These are phyloP conservation scores for Cornus kousa DNA, from an alignment of 148 eudicot genomes.

Conservation along the genomic window DNA sequence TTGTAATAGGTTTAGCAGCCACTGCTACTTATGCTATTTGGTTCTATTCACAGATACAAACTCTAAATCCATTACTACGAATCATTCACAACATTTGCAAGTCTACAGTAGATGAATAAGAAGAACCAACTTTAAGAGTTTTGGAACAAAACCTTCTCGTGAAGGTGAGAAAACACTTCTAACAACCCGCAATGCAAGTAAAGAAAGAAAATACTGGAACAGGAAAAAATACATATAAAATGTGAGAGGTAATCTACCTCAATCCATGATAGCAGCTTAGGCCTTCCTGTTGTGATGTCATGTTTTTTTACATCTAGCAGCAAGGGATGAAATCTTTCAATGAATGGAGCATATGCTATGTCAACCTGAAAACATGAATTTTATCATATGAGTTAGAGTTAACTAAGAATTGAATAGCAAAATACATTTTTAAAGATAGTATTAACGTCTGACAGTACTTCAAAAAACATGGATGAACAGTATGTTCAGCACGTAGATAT, in stretches of 20 bases:
- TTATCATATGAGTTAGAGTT: background rate
- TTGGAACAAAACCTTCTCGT: background rate
- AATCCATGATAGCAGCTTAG: slow-evolving; percentile 44
- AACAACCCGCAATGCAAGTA: background rate
- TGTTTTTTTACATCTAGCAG: slow-evolving; percentile 36
- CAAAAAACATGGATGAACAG: background rate
- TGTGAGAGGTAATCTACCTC: slow-evolving; percentile 25
- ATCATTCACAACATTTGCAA: background rate
- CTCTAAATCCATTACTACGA: background rate
- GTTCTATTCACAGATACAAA: background rate
- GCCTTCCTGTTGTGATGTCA: slow-evolving; percentile 43
- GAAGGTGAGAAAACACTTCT: background rate
- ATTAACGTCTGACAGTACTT: background rate
- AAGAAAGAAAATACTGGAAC: background rate
- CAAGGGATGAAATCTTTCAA: slow-evolving; percentile 43
- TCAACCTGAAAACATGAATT: slow-evolving; percentile 30
- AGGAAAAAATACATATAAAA: background rate
- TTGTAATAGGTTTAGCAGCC: background rate
- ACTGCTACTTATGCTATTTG: background rate
- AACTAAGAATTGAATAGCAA: no score
- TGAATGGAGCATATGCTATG: slow-evolving; percentile 47
- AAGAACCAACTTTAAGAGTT: background rate
- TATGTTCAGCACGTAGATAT: background rate
- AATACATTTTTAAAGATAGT: no score
- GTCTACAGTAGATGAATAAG: background rate